Base-by-base conservation (phyloP, 495 filamentous ascomycete genomes). In the Amorphotheca resinae region DNA sequence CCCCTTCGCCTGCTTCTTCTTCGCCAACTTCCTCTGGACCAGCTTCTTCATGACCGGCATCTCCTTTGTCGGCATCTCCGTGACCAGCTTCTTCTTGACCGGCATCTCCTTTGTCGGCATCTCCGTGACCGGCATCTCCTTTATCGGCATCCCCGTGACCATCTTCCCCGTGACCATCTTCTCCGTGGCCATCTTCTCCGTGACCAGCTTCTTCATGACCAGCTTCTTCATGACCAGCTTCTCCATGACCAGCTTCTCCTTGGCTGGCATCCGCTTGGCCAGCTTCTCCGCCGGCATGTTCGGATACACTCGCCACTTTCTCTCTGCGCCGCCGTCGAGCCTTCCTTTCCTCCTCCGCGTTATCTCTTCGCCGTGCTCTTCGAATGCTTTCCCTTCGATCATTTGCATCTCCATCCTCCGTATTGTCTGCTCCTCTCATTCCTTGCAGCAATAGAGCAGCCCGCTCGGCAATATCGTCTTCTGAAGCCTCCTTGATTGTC, bases 401-500 rank as follows among this genome's bases (percentile, higher is more conserved):
- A 1, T 52, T 52, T 15, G 69, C 64, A 20, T 67, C 69, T 18
- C 67, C 76, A 23, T 72, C 70, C 14, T 72, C 74, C n/a, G 59
- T 66, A 21, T 69, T 71, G 41, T 74, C 76, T 36, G 79, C 79
- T 23, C 69, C 63, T 38, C 83, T 68, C 54, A 95, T 74, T 30
- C 82, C 84, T 49, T 88, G 80, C 34, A 95, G 68, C 61, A 95
- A 69, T 46, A 76, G 76, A 15, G 84, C 86, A 6, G 87, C 87
- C 23, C 86, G 79, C 46, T 84, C 79, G 9, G 84, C 87, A 25
- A 95, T 69, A 48, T 89, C 69, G 49, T 74, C 83, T 48, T 70
- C 54, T 35, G 73, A 30, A 55, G 59, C 53, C 21, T 33, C 36
- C 8, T 44, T 38, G 9, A 60, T 41, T 6, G 48, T 60, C 12